phyloP scores from a whole-genome alignment of 345 rosid species.

The Eucalyptus erythrocorys region DNA sequence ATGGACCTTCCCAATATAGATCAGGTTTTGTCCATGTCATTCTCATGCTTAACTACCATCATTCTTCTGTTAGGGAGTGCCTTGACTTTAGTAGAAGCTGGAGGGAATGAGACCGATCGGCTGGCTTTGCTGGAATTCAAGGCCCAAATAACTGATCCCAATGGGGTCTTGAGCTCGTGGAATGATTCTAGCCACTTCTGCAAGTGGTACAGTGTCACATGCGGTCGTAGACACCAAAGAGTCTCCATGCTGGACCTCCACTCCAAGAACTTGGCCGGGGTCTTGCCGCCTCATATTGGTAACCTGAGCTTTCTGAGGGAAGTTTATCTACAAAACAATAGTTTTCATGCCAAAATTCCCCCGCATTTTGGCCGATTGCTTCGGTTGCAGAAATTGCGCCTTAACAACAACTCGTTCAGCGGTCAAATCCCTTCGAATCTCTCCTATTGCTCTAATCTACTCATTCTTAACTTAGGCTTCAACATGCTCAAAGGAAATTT shows the following conservation, averaged over 20 bases:
- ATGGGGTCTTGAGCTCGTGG: neutral
- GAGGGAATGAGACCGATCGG: fast-evolving
- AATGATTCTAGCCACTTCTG: neutral
- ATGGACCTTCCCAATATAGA: neutral
- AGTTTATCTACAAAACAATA: neutral
- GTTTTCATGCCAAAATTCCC: neutral
- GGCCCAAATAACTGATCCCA: fast-evolving
- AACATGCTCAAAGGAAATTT: neutral
- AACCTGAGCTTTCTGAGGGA: neutral
- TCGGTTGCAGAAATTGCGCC: fast-evolving
- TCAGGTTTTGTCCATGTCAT: fast-evolving
- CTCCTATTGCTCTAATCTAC: neutral
- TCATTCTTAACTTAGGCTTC: neutral
- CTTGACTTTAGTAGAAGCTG: neutral
- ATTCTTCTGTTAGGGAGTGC: neutral
- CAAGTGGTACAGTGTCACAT: neutral
- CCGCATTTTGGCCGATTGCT: neutral
- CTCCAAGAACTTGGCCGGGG: fast-evolving
- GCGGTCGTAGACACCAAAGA: neutral
- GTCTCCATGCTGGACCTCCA: fast-evolving
- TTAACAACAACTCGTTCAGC: neutral
- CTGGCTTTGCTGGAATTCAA: fast-evolving
- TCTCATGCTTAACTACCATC: neutral
- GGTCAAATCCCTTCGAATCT: neutral
- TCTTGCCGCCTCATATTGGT: neutral